phyloP scores from a whole-genome alignment of 306 rosid species.

The Cicer arietinum region DNA sequence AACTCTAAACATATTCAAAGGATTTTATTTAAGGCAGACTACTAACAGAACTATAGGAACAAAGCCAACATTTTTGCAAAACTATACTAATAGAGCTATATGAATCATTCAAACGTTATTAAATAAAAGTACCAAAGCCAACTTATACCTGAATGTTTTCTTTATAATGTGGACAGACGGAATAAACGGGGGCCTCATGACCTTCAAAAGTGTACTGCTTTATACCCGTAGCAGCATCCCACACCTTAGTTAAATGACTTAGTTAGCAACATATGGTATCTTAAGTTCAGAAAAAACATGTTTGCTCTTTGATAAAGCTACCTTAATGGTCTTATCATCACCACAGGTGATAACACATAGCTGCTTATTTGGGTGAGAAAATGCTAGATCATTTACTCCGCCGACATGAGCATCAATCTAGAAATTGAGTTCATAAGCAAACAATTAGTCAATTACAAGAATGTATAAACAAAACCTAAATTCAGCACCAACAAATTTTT shows the following conservation, averaged over 20 bases:
- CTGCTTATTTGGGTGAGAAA: conserved; percentile 95
- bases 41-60: conserved; percentile 23
- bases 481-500: conserved; percentile 30
- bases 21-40: conserved; percentile 18
- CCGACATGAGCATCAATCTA: conserved; percentile 98
- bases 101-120: conserved; percentile 27
- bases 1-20: conserved; percentile 27
- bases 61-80: conserved; percentile 16
- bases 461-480: conserved; percentile 29
- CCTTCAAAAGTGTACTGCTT: conserved; percentile 88
- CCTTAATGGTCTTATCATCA: conserved; percentile 96
- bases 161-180: conserved; percentile 95
- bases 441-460: conserved; percentile 20
- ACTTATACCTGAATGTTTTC: conserved; percentile 85
- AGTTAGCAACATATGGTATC: conserved; percentile 40
- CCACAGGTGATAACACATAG: conserved; percentile 97
- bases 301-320: conserved; percentile 46
- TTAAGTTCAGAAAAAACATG: conserved; percentile 40
- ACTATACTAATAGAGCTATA: conserved; percentile 17
- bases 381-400: conserved; percentile 97
- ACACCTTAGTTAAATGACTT: conserved; percentile 64
- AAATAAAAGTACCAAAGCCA: conserved; percentile 15
- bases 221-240: conserved; percentile 93
- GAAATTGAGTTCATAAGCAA: conserved; percentile 32
- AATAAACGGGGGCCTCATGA: conserved; percentile 97